Evolutionary conservation across 805 yeast species (phyloP), one percentile per base, ranked within the genome.

Genomic region (Cyberlindnera euphorbiae): DNA sequence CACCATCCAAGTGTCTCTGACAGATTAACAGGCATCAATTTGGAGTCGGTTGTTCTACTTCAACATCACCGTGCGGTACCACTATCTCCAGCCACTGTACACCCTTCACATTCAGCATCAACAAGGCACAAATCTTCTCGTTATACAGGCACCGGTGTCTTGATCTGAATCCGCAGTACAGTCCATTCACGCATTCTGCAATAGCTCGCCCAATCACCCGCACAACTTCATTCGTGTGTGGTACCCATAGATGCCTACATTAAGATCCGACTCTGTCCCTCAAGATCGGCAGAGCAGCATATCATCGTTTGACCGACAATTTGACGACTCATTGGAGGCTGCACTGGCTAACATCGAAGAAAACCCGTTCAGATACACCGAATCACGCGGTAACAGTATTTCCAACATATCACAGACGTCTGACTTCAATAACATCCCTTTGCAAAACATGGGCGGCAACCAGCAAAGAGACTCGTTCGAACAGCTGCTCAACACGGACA

Each of bases 261-360:
- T 49, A 27, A 43, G 35, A 13, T 33, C 28, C 27, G 38, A 36
- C 34, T 22, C 49, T 30, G 44, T 39, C 24, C 36, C 49, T 9
- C 35, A 36, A 18, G 44, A 40, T 26, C 49, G 52, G 33, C 53
- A 52, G 32, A 43, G 46, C 35, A 64, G 67, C 36, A 47, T 52
- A 21, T 71, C 72, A 30, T 64, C 76, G 10, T 68, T 79, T 49
- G 87, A 81, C 47, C 71, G 74, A 45, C 69, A 68, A 46, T 74
- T 82, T 52, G 87, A 81, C 52, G 69, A 66, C 44, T 76, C 82
- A 9, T 63, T 79, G 39, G 83, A 79, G 49, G 75, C 75, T 32
- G 90, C 87, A 1, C 61, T 82, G 45, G 75, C 75, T 41, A 62
- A 50, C 66, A 64, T 46, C 49, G 77, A 60, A 56, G 67, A 65